Conservation (phyloP, 805 yeast genomes). For the Hanseniaspora lachancei region DNA sequence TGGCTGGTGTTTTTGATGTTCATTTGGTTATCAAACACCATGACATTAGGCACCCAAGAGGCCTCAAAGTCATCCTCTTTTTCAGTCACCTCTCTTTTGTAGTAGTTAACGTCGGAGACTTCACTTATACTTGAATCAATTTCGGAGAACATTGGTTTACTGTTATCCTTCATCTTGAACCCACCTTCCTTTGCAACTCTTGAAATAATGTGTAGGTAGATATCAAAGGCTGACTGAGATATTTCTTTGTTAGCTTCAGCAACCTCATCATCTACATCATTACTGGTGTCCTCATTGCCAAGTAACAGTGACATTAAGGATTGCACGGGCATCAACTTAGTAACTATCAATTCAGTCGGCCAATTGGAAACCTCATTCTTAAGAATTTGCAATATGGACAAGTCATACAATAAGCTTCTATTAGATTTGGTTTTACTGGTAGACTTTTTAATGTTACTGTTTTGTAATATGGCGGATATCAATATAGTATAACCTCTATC, state of each 20-base stretch:
- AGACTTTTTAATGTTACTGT: conserved; percentile 8
- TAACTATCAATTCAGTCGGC: conserved; percentile 19
- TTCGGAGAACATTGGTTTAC: conserved; percentile 5
- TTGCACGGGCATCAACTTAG: conserved; percentile 67
- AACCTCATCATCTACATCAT: conserved; percentile 61
- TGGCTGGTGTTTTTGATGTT: background rate
- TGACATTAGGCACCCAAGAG: background rate
- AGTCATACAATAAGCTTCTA: background rate
- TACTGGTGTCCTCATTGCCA: conserved; percentile 13
- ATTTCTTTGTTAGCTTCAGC: conserved; percentile 26
- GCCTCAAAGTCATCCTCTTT: background rate
- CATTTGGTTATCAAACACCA: background rate
- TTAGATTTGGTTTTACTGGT: background rate
- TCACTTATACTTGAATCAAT: background rate
- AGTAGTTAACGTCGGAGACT: background rate
- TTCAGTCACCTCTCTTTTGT: background rate
- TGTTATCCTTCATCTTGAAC: conserved; percentile 3
- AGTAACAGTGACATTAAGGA: conserved; percentile 29
- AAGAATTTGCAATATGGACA: conserved; percentile 8
- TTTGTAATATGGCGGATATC: conserved; percentile 11
- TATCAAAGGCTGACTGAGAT: conserved; percentile 10
- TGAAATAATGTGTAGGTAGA: conserved; percentile 9
- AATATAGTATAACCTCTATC: conserved; percentile 12
- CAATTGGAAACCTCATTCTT: conserved; percentile 12
- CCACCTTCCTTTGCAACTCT: conserved; percentile 8